Evolutionary conservation across 768 basidiomycete species (phyloP).

Genomic region (Vararia minispora): DNA sequence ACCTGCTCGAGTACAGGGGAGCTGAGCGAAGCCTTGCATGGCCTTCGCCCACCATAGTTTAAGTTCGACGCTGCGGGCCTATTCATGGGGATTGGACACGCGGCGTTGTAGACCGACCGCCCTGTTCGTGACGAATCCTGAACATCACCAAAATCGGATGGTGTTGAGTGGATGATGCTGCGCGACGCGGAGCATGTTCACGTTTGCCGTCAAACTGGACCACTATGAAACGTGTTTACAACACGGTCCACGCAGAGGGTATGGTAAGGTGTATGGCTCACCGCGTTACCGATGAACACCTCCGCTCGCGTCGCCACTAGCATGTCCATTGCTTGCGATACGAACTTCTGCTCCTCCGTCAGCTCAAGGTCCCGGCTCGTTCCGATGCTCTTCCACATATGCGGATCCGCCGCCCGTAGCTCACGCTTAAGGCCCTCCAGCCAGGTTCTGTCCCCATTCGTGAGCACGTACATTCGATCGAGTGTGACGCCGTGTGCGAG

Average conservation of each 20-base stretch:
- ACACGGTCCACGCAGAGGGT: too few species aligned
- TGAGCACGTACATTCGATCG: constrained; percentile 32
- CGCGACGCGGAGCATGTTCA: constrained; percentile 10
- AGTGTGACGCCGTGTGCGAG: constrained; percentile 19
- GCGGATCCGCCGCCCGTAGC: constrained; percentile 14
- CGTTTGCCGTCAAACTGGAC: constrained; percentile 12
- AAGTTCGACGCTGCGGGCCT: too few species aligned
- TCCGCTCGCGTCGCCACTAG: constrained; percentile 33
- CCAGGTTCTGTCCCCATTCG: constrained; percentile 33
- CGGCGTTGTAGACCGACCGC: too few species aligned
- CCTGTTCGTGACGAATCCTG: too few species aligned
- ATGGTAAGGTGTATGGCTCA: constrained; percentile 18
- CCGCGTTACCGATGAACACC: constrained; percentile 41
- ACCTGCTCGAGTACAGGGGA: too few species aligned
- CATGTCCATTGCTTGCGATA: constrained; percentile 41
- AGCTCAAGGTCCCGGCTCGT: constrained; percentile 31
- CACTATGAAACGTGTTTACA: constrained; percentile 2
- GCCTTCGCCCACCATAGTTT: too few species aligned
- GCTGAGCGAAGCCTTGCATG: too few species aligned
- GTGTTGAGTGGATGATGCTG: too few species aligned
- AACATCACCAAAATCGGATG: too few species aligned
- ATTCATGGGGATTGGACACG: too few species aligned
- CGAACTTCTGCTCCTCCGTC: constrained; percentile 29
- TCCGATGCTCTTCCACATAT: constrained; percentile 31
- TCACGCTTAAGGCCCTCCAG: constrained; percentile 25